A percentile compares a stretch with the other conserved stretches of the same genome.
Conservation (phyloP, 305 asterid species). For the Salvia sclarea region DNA sequence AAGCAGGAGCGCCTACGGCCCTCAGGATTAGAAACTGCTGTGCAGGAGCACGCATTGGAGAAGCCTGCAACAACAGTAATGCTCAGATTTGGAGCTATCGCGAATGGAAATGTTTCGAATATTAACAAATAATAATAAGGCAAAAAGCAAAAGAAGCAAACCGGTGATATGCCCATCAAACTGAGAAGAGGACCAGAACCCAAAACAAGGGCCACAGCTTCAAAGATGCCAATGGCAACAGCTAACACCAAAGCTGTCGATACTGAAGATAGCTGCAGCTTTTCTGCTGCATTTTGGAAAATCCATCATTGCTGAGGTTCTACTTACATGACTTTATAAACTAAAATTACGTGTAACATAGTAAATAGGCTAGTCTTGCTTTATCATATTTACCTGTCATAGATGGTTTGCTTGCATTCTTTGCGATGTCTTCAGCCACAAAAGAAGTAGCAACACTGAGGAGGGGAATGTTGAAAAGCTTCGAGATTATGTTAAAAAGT, state of each 20-base stretch:
- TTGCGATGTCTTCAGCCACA: slow-evolving; percentile 93
- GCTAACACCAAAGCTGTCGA: slow-evolving; percentile 87
- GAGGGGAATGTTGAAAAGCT: slow-evolving; percentile 90
- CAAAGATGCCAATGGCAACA: slow-evolving; percentile 82
- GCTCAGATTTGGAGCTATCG: background rate
- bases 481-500: slow-evolving; percentile 79
- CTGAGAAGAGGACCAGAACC: slow-evolving; percentile 88
- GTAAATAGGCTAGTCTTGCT: slow-evolving; percentile 11
- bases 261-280: slow-evolving; percentile 80
- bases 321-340: slow-evolving; percentile 1
- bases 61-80: slow-evolving; percentile 52
- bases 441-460: slow-evolving; percentile 93
- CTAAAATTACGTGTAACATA: background rate
- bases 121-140: background rate
- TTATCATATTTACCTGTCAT: slow-evolving; percentile 50
- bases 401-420: slow-evolving; percentile 49
- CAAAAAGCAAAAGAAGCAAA: slow-evolving; percentile 35
- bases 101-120: background rate
- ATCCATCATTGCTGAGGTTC: slow-evolving; percentile 31
- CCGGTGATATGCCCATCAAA: slow-evolving; percentile 85
- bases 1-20: slow-evolving; percentile 97
- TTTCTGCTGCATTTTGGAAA: slow-evolving; percentile 38
- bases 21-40: slow-evolving; percentile 72
- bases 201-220: slow-evolving; percentile 65
- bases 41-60: slow-evolving; percentile 84